These are phyloP conservation scores for Globisporangium barbulae DNA, from an alignment of 352 stramenopile species.

Conservation along the genomic window DNA sequence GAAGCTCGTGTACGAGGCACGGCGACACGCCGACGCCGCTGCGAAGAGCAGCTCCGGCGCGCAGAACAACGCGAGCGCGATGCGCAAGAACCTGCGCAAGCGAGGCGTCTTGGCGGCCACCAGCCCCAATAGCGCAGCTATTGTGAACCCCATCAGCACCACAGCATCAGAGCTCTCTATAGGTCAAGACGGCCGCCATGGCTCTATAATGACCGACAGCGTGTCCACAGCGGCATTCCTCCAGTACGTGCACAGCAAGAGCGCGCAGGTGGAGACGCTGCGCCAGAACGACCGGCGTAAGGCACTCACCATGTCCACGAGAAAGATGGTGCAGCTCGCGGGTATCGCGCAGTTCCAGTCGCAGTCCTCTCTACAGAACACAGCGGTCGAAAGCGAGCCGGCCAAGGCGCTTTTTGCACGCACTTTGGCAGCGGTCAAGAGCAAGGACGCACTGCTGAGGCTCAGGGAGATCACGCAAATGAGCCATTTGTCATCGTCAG, in stretches of 20 bases:
- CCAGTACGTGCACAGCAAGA: constrained; percentile 47
- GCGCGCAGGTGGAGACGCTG: constrained; percentile 27
- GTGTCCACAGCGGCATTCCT: constrained; percentile 33
- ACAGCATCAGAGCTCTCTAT: background rate
- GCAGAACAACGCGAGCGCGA: constrained; percentile 13
- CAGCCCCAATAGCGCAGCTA: background rate
- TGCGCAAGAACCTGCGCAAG: constrained; percentile 19
- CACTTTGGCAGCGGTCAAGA: constrained; percentile 28
- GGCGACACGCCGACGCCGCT: background rate
- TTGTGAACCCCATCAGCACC: background rate
- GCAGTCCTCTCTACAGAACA: constrained; percentile 13
- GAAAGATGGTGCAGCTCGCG: constrained; percentile 36
- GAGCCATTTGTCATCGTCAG: background rate
- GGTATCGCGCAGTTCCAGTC: constrained; percentile 17
- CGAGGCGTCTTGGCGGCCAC: constrained; percentile 15
- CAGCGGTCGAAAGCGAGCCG: constrained; percentile 8
- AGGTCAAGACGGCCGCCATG: background rate
- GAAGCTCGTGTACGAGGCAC: constrained; percentile 16
- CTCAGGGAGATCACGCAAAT: constrained; percentile 12
- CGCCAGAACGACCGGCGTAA: constrained; percentile 39
- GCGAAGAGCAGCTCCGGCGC: background rate
- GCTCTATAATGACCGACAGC: background rate
- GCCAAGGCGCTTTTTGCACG: constrained; percentile 24
- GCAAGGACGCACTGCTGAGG: constrained; percentile 25
- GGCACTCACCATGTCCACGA: constrained; percentile 27